Conservation (phyloP, 129 eudicot species). For the Chrysanthemum makinoi region DNA sequence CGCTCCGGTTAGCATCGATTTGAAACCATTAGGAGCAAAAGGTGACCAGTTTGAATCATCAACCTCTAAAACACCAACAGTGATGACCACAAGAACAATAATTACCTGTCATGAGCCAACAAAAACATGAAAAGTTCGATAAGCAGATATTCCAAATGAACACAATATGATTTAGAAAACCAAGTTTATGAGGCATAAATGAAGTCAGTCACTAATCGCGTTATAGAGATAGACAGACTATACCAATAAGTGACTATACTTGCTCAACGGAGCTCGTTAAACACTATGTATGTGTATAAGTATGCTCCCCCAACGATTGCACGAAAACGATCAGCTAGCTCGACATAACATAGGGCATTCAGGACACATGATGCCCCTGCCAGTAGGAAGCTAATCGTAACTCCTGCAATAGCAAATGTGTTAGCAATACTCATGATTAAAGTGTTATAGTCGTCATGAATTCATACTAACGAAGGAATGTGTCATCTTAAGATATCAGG, state of each 20-base stretch:
- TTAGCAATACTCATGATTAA: constrained; percentile 10
- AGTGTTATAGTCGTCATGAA: constrained; percentile 1
- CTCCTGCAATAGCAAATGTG: constrained; percentile 57
- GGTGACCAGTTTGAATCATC: constrained; percentile 96
- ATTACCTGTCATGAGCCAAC: constrained; percentile 58
- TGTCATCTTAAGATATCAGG: too few relatives aligned
- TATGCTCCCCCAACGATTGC: constrained; percentile 99
- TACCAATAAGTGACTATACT: too few relatives aligned
- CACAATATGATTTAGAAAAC: background rate
- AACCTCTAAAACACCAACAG: constrained; percentile 80
- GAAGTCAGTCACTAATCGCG: too few relatives aligned
- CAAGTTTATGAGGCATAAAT: background rate
- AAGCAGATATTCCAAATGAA: background rate
- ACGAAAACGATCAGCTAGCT: constrained; percentile 90
- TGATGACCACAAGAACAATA: constrained; percentile 74
- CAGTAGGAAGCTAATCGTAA: constrained; percentile 82
- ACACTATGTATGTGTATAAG: too few relatives aligned
- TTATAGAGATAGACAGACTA: too few relatives aligned
- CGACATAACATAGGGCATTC: constrained; percentile 96
- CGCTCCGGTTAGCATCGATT: constrained; percentile 86
- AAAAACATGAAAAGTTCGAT: background rate
- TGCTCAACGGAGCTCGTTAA: too few relatives aligned
- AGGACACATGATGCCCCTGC: constrained; percentile 95
- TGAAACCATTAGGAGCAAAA: constrained; percentile 81
- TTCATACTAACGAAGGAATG: too few relatives aligned